Evolutionary conservation across 75 land plant genomes (phyloP), one percentile per base, ranked within the genome.

Genomic region (Ceratopteris richardii): DNA sequence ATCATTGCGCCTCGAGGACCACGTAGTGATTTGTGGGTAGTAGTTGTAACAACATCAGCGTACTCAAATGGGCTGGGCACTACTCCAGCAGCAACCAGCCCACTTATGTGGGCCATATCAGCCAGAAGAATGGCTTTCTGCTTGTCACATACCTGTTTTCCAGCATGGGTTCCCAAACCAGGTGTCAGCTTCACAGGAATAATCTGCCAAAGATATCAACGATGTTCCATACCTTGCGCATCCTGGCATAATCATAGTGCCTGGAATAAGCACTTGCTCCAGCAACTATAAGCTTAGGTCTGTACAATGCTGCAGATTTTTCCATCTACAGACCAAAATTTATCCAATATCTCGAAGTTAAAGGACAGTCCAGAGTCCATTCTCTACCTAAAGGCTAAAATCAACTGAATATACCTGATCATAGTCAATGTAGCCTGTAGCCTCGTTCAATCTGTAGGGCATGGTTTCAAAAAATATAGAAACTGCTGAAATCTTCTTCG

Each of bases 1-100:
- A 94, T 94, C 91, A 94, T 89, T 36, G 96, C 98, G 5, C 96
- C 98, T 46, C 91, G 85, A 36, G 98, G 98, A 22, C 98, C 98
- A 64, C 98, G 82, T 11, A 93, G 87, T 27, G 95, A 88, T 65
- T 93, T 93, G 66, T 93, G 98, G 2, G 98, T 93, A 3, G 98
- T 89, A 2, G 98, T 89, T 9, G 96, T 94, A 13, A 94, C 98
- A 5, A 82, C 75, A 64, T 82, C 82, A 42, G 91, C 96, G 82
- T 83, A 89, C 30, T 94, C 88, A 51, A 94, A 94, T 21, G 98
- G 98, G 60, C 87, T 82, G 22, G 65, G 65, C 12, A 65, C 67
- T 2, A 65, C 67, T 14, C 44, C 63, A 25, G 63, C 67, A 33
- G 67, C 67, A 31, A 65, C 67, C 37, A 72, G 66, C 52, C 75